Conservation (phyloP, 345 rosid genomes). For the Turnera subulata region DNA sequence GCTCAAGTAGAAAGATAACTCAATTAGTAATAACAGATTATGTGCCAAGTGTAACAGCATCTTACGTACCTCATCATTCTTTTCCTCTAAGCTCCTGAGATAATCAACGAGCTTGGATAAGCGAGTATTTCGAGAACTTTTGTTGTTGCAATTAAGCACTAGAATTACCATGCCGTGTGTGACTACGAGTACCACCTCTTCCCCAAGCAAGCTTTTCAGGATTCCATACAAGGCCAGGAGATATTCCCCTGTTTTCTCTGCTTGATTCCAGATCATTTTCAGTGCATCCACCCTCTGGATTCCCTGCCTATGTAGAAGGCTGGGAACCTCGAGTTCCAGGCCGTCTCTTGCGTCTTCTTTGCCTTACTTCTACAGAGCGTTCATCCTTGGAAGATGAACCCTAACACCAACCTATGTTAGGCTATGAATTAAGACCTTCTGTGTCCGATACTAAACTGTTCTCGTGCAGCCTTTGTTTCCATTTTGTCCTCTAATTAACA, state of each 20-base stretch:
- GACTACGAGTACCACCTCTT: slow-evolving; percentile 82
- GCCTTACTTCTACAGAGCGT: slow-evolving; percentile 41
- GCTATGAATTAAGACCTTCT: too few relatives aligned
- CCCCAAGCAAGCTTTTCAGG: slow-evolving; percentile 88
- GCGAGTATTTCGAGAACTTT: slow-evolving; percentile 57
- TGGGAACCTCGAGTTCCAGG: slow-evolving; percentile 26
- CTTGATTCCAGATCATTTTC: slow-evolving; percentile 54
- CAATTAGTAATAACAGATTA: background rate
- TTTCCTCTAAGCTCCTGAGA: slow-evolving; percentile 59
- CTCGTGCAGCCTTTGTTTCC: too few relatives aligned
- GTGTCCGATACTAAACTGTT: too few relatives aligned
- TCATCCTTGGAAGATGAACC: slow-evolving; percentile 84
- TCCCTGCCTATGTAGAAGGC: slow-evolving; percentile 57
- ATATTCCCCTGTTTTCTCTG: slow-evolving; percentile 53
- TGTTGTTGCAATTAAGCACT: slow-evolving; percentile 44
- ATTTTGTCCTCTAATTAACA: too few relatives aligned
- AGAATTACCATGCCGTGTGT: slow-evolving; percentile 68
- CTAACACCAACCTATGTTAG: too few relatives aligned
- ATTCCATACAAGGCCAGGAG: slow-evolving; percentile 71
- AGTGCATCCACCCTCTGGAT: slow-evolving; percentile 41
- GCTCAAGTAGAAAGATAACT: background rate
- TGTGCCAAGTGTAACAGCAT: too few relatives aligned
- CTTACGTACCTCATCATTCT: slow-evolving; percentile 53
- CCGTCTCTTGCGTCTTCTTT: slow-evolving; percentile 46
- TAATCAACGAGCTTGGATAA: slow-evolving; percentile 63